Evolutionary conservation across 1,139 yeast genomes (phyloP).

Genomic region (Candida buenavistaensis): DNA sequence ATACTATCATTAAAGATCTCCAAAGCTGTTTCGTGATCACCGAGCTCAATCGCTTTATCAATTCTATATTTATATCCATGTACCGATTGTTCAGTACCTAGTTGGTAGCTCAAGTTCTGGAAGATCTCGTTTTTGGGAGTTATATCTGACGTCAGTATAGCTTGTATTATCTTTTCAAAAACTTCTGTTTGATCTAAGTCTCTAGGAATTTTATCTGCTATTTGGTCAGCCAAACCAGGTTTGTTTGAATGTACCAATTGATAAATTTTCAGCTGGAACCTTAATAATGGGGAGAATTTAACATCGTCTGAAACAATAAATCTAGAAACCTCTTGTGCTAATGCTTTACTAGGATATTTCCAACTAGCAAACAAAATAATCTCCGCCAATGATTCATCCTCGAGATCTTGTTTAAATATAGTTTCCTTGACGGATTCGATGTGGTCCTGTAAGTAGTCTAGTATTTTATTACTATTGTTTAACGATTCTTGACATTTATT

Average conservation of each 20-base stretch:
- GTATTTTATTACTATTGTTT: constrained; percentile 8
- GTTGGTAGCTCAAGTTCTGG: constrained; percentile 14
- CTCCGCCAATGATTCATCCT: constrained; percentile 27
- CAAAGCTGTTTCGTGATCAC: constrained; percentile 25
- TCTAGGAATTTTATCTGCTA: constrained; percentile 4
- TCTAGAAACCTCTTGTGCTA: constrained; percentile 16
- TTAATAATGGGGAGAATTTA: constrained; percentile 21
- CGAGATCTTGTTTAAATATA: constrained; percentile 22
- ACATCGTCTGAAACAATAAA: constrained; percentile 22
- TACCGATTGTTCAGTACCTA: constrained; percentile 21
- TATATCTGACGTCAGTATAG: constrained; percentile 17
- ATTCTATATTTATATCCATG: constrained; percentile 14
- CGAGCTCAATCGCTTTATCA: constrained; percentile 20
- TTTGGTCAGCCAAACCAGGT: constrained; percentile 2
- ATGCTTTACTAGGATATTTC: constrained; percentile 9
- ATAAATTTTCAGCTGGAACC: constrained; percentile 22
- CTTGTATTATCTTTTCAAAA: constrained; percentile 21
- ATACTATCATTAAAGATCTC: constrained; percentile 36
- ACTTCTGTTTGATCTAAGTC: constrained; percentile 15
- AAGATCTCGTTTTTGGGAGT: constrained; percentile 24
- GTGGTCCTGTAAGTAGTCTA: constrained; percentile 12
- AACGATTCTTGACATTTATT: constrained; percentile 14
- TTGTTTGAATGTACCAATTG: not conserved
- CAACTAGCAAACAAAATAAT: constrained; percentile 18
- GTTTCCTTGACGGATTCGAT: constrained; percentile 17